Base-by-base conservation (phyloP, 768 basidiomycete genomes). In the Lyophyllum shimeji region DNA sequence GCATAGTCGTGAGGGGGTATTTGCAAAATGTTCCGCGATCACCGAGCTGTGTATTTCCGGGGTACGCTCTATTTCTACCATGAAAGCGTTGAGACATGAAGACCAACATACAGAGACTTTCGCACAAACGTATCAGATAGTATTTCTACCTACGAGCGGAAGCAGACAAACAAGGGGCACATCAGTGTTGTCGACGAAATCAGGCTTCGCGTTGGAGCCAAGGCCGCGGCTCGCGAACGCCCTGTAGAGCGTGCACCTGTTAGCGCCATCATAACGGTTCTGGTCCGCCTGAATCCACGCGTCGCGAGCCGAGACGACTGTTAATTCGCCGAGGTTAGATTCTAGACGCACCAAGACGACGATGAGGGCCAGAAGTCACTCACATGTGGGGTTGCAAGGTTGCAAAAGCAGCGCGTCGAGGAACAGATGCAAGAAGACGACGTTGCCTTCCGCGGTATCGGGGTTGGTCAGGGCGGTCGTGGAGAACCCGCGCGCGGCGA, bases 261-360 rank as follows among this genome's bases (percentile, higher is more conserved):
- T 77, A 7, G 68, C 70, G 39, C 81, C 80, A 4, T 51, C 60
- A 64, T 71, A 82, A 8, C 77, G 70, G 64, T 81, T 79, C 43
- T 61, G 61, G 62, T 83, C 82, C 8, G 82, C 81, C 61, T 81
- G 77, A 46, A 82, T 73, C 76, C 76, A 78, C 3, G 79, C 79
- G 61, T 80, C 74, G 31, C 80, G 79, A 2, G 78, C 80, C 27
- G 71, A 56, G 20, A 74, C 58, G 61, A 82, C 80, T 77, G 53
- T 37, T 40, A 37, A 27, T 37, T 12, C 46, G 15, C 15, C 31
- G 25, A n/a, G 21, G 58, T n/a, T n/a, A n/a, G n/a, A n/a, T n/a
- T n/a, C n/a, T n/a, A 1, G n/a, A 37, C 3, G 24, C 27, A 23
- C 21, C 34, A 52, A 21, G 12, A 50, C 25, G 34, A 27, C 1